These are phyloP conservation scores for Trifolium pratense DNA, from an alignment of 306 rosid genomes.

Conservation along the genomic window DNA sequence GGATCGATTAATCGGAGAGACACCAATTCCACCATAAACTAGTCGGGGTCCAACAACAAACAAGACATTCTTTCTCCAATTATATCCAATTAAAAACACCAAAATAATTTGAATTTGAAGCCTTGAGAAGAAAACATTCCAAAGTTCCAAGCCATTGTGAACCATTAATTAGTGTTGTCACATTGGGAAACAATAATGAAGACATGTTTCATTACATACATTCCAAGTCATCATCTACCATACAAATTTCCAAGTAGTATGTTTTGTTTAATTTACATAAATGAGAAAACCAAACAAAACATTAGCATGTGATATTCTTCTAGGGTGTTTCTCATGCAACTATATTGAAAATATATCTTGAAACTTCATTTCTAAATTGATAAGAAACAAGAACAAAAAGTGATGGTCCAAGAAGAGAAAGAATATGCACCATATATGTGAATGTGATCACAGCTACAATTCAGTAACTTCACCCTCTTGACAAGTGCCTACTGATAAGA, in stretches of 20 bases:
- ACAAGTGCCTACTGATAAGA: constrained; percentile 72
- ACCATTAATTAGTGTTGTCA: not conserved
- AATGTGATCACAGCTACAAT: constrained; percentile 43
- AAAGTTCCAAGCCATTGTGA: not conserved
- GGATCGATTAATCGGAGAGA: no score
- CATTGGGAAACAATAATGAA: not conserved
- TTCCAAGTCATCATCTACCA: constrained; percentile 11
- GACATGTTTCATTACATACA: constrained; percentile 22
- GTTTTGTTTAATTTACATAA: constrained; percentile 41
- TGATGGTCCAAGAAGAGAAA: not conserved
- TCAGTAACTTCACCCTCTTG: constrained; percentile 67
- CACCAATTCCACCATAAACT: no score
- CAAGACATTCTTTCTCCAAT: no score
- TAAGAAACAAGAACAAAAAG: constrained; percentile 9
- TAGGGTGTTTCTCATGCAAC: constrained; percentile 30
- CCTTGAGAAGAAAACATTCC: no score
- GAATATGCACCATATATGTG: constrained; percentile 22
- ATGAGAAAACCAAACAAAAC: constrained; percentile 5
- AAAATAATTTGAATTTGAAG: no score
- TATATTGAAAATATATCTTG: constrained; percentile 18
- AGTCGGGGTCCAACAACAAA: no score
- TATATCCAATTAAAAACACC: no score
- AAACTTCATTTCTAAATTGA: constrained; percentile 34
- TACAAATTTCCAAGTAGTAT: not conserved
- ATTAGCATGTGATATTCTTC: constrained; percentile 33